phyloP scores from a whole-genome alignment of 2,329 filamentous ascomycete genomes.

The Colletotrichum graminicola region DNA sequence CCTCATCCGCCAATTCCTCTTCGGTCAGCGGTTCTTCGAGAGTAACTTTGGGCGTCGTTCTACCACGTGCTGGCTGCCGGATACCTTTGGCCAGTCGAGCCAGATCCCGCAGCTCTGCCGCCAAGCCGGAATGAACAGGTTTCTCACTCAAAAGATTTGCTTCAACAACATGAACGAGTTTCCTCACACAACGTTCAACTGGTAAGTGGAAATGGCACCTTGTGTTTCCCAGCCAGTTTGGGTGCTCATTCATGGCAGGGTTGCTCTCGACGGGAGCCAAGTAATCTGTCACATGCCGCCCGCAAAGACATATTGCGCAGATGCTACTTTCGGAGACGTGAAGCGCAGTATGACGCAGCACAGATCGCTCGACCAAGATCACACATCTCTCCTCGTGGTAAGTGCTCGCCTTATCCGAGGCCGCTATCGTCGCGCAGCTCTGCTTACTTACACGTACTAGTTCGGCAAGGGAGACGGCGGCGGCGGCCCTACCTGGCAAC shows the following conservation, averaged over 20 bases:
- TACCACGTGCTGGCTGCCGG: conserved; percentile 76
- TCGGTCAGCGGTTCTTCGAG: conserved; percentile 77
- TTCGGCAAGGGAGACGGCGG: conserved; percentile 78
- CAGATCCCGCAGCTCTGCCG: conserved; percentile 76
- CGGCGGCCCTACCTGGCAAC: conserved; percentile 74
- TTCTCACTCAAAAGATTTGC: conserved; percentile 78
- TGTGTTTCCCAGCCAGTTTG: too few relatives aligned
- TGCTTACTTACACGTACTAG: not conserved
- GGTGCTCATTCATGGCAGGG: conserved; percentile 45
- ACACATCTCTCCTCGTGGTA: conserved; percentile 68
- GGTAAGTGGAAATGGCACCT: conserved; percentile 50
- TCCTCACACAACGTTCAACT: conserved; percentile 78
- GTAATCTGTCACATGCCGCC: conserved; percentile 79
- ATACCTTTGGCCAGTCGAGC: conserved; percentile 77
- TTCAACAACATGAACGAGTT: conserved; percentile 83
- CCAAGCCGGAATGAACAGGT: conserved; percentile 75
- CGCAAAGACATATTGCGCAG: conserved; percentile 74
- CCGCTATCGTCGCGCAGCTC: too few relatives aligned
- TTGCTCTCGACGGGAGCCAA: conserved; percentile 75
- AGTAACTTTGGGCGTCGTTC: conserved; percentile 73
- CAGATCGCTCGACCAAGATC: conserved; percentile 75
- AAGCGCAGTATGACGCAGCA: conserved; percentile 74
- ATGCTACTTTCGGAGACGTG: conserved; percentile 75
- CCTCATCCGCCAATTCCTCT: conserved; percentile 74
- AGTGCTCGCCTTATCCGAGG: conserved; percentile 49